These are phyloP conservation scores for Wickerhamiella brachini DNA, from an alignment of 805 yeast genomes.

Conservation along the genomic window DNA sequence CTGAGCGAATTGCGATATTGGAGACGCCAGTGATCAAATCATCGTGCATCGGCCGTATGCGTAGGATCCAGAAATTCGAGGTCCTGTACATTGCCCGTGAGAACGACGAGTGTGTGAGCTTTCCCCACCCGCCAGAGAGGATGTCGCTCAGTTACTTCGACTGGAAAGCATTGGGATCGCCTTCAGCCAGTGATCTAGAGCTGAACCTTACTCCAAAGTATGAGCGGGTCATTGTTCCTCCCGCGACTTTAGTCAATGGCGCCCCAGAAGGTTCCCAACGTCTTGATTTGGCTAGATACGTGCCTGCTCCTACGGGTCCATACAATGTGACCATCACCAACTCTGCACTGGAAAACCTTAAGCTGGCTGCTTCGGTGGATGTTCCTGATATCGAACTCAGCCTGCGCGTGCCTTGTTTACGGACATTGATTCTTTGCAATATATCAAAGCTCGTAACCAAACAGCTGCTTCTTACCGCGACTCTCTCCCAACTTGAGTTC, in stretches of 20 bases:
- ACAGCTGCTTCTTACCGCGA: slow-evolving; percentile 1
- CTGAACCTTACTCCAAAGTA: slow-evolving; percentile 4
- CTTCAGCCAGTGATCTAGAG: slow-evolving; percentile 9
- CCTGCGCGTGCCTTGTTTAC: slow-evolving; percentile 10
- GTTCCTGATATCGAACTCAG: slow-evolving; percentile 6
- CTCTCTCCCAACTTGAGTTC: slow-evolving; percentile 8
- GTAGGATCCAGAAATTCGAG: slow-evolving; percentile 3
- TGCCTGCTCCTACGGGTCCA: background rate
- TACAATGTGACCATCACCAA: slow-evolving; percentile 4
- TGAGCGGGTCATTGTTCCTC: background rate
- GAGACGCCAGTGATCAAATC: background rate
- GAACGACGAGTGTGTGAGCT: background rate
- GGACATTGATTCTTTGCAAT: slow-evolving; percentile 12
- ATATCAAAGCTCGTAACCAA: slow-evolving; percentile 9
- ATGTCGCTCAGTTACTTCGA: slow-evolving; percentile 4
- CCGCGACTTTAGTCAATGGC: background rate
- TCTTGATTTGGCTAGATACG: background rate
- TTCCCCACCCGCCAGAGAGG: background rate
- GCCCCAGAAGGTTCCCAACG: background rate
- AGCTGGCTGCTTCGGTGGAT: slow-evolving; percentile 9
- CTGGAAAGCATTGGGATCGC: slow-evolving; percentile 7
- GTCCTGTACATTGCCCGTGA: slow-evolving; percentile 6
- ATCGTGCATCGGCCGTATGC: slow-evolving; percentile 1
- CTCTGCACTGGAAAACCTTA: slow-evolving; percentile 7
- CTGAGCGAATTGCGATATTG: slow-evolving; percentile 2